Conservation (phyloP, 306 rosid species). For the Castanospermum australe region DNA sequence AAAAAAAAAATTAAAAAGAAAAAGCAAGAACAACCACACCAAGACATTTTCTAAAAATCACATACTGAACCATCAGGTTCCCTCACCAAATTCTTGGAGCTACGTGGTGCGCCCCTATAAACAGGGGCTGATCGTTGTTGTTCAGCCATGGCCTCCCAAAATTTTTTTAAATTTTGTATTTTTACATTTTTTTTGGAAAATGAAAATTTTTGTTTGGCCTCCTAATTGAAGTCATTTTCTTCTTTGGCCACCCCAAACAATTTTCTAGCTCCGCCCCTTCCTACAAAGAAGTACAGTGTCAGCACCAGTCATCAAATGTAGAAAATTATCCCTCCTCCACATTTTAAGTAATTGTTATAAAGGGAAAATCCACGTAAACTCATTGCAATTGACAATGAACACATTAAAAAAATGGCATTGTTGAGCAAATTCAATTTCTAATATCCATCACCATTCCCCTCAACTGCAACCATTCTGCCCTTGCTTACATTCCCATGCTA, state of each 20-base stretch:
- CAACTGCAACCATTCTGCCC: background rate
- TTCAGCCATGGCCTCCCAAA: no score
- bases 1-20: background rate
- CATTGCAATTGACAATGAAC: background rate
- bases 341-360: background rate
- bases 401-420: background rate
- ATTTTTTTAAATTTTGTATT: no score
- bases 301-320: background rate
- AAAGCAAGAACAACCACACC: background rate
- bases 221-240: no score
- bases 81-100: no score
- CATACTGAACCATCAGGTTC: no score
- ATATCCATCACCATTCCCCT: slow-evolving; percentile 1
- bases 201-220: no score
- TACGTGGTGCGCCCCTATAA: no score
- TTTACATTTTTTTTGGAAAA: no score
- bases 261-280: no score
- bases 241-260: no score
- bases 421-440: slow-evolving; percentile 8
- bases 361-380: background rate
- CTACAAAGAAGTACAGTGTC: background rate
- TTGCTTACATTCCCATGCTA: background rate
- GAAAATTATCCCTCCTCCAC: background rate
- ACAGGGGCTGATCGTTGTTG: no score
- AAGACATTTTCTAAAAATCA: background rate